phyloP scores from a whole-genome alignment of 2,329 filamentous ascomycete species.

The Fusarium miscanthi region DNA sequence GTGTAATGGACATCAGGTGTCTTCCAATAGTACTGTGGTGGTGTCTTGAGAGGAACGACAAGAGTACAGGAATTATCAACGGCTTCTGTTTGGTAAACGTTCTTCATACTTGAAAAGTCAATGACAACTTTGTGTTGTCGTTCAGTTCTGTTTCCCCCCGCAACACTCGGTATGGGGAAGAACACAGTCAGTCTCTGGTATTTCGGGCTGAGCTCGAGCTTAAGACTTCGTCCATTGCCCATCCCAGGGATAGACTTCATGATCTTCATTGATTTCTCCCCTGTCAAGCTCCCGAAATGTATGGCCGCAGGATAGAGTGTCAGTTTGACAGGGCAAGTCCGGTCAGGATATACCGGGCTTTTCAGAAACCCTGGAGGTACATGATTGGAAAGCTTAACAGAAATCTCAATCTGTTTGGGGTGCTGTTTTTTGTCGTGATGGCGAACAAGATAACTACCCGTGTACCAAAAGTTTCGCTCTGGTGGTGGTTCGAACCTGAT shows the following conservation, averaged over 20 bases:
- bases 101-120: conserved; percentile 59
- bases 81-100: conserved; percentile 50
- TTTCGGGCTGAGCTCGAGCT: conserved; percentile 48
- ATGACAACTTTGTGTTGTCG: conserved; percentile 57
- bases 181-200: conserved; percentile 45
- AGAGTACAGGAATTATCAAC: conserved; percentile 52
- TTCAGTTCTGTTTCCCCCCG: conserved; percentile 12
- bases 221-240: conserved; percentile 29
- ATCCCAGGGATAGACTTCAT: conserved; percentile 57
- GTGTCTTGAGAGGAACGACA: conserved; percentile 60
- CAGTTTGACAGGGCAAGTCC: conserved; percentile 50
- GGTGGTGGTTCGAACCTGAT: conserved; percentile 71
- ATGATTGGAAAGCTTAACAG: background rate
- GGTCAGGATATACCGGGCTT: conserved; percentile 33
- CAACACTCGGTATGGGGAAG: conserved; percentile 45
- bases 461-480: conserved; percentile 61
- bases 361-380: conserved; percentile 25
- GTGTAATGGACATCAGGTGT: conserved; percentile 47
- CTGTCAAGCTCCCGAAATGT: conserved; percentile 70
- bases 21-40: conserved; percentile 61
- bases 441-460: conserved; percentile 44
- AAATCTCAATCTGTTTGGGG: conserved; percentile 39
- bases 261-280: conserved; percentile 66
- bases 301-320: conserved; percentile 59
- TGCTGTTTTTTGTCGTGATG: conserved; percentile 36